Evolutionary conservation across 805 yeast species (phyloP).

Genomic region (Pichia deserticola): DNA sequence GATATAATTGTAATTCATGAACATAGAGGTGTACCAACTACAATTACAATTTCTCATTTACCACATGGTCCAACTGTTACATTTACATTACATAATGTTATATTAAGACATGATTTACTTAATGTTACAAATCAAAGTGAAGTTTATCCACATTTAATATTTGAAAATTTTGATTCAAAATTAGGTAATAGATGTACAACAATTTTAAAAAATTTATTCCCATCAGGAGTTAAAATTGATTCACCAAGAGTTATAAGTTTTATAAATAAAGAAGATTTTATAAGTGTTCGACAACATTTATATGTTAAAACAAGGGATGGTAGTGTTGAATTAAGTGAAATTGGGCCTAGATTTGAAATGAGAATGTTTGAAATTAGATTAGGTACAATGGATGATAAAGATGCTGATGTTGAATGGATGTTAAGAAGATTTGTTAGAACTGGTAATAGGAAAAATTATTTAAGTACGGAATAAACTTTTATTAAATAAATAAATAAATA

Average conservation of each 20-base stretch:
- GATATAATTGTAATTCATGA: slow-evolving; percentile 87
- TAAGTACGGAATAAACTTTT: slow-evolving; percentile 29
- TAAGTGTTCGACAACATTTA: slow-evolving; percentile 91
- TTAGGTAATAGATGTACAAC: slow-evolving; percentile 78
- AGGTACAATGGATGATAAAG: slow-evolving; percentile 91
- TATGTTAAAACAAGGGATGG: slow-evolving; percentile 82
- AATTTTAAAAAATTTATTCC: slow-evolving; percentile 81
- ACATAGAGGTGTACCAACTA: slow-evolving; percentile 97
- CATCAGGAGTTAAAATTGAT: slow-evolving; percentile 93
- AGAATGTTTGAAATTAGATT: slow-evolving; percentile 77
- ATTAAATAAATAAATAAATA: background rate
- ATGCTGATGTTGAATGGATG: slow-evolving; percentile 98
- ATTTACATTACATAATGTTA: slow-evolving; percentile 91
- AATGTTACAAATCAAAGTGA: slow-evolving; percentile 85
- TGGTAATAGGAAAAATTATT: slow-evolving; percentile 88
- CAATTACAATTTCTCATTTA: slow-evolving; percentile 85
- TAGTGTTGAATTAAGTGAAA: slow-evolving; percentile 80
- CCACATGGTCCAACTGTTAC: slow-evolving; percentile 98
- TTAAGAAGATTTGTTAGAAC: slow-evolving; percentile 88
- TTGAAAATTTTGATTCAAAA: slow-evolving; percentile 77
- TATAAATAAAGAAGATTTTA: slow-evolving; percentile 83
- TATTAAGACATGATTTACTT: slow-evolving; percentile 83
- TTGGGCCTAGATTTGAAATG: slow-evolving; percentile 99
- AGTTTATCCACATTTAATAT: slow-evolving; percentile 87
- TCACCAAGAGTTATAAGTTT: slow-evolving; percentile 89